Evolutionary conservation across 305 asterid species (phyloP).

Genomic region (Fraxinus albicans): DNA sequence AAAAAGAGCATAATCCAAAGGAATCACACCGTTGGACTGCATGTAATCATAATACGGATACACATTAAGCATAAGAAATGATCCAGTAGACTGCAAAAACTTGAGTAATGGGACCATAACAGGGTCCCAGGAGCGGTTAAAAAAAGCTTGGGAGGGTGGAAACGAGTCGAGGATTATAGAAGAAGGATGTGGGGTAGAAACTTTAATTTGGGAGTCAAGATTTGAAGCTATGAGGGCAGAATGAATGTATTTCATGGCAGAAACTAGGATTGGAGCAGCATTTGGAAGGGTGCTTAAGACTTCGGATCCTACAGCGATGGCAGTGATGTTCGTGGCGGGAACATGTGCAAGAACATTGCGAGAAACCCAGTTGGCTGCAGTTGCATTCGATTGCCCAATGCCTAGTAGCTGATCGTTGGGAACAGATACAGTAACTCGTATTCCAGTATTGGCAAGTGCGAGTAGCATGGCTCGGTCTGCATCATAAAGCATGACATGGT

Average conservation of each 20-base stretch:
- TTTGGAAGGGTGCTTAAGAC: no score
- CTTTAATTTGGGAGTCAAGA: conserved; percentile 69
- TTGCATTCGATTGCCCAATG: no score
- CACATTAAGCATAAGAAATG: conserved; percentile 75
- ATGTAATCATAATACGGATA: conserved; percentile 70
- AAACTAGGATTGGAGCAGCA: no score
- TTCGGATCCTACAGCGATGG: no score
- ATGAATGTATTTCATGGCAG: conserved; percentile 51
- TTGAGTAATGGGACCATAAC: conserved; percentile 73
- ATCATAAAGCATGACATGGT: no score
- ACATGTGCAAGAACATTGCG: no score
- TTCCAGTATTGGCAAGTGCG: no score
- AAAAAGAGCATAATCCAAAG: conserved; percentile 75
- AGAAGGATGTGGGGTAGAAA: conserved; percentile 75
- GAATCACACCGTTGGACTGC: conserved; percentile 56
- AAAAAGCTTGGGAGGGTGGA: conserved; percentile 87
- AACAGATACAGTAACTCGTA: no score
- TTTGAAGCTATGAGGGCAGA: conserved; percentile 74
- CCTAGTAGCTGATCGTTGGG: no score
- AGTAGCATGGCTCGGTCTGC: no score
- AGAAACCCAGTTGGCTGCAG: no score
- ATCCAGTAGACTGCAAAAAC: conserved; percentile 61
- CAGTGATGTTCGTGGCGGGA: no score
- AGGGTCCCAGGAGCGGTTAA: conserved; percentile 65
- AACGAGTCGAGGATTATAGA: conserved; percentile 78